Percentiles rank a stretch among this genome's conserved stretches.
Conservation (phyloP, 176 grass and related monocot species). For the Zoysia pacifica region DNA sequence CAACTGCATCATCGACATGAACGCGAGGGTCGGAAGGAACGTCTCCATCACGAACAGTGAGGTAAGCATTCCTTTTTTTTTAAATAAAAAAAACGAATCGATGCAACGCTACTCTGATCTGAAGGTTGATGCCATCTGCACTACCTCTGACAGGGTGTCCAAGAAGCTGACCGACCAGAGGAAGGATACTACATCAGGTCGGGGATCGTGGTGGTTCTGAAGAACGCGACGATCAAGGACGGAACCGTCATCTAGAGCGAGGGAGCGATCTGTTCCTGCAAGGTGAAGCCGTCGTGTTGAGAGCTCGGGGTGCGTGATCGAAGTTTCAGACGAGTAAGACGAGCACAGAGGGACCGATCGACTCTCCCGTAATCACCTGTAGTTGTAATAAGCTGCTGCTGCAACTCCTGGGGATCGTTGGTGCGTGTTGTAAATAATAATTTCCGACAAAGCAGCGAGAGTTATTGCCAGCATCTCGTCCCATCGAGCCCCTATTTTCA, state of each 20-base stretch:
- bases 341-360: too few species aligned
- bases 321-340: too few species aligned
- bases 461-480: too few species aligned
- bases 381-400: too few species aligned
- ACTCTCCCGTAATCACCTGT: too few species aligned
- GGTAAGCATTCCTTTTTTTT: constrained; percentile 26
- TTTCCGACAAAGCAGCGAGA: too few species aligned
- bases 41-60: constrained; percentile 61
- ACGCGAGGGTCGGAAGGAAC: constrained; percentile 71
- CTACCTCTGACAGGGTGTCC: constrained; percentile 50
- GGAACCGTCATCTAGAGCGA: constrained; percentile 49
- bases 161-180: constrained; percentile 59
- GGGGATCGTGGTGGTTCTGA: constrained; percentile 53
- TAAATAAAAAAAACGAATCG: not conserved
- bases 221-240: constrained; percentile 73
- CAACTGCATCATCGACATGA: constrained; percentile 88
- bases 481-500: too few species aligned
- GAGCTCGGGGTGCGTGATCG: too few species aligned
- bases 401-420: too few species aligned
- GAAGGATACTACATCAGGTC: constrained; percentile 77
- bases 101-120: not conserved
- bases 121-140: not conserved
- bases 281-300: not conserved
- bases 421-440: too few species aligned
- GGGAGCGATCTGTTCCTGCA: not conserved